Conservation (phyloP, 1,284 basidiomycete species). For the Calocybe gambosa region DNA sequence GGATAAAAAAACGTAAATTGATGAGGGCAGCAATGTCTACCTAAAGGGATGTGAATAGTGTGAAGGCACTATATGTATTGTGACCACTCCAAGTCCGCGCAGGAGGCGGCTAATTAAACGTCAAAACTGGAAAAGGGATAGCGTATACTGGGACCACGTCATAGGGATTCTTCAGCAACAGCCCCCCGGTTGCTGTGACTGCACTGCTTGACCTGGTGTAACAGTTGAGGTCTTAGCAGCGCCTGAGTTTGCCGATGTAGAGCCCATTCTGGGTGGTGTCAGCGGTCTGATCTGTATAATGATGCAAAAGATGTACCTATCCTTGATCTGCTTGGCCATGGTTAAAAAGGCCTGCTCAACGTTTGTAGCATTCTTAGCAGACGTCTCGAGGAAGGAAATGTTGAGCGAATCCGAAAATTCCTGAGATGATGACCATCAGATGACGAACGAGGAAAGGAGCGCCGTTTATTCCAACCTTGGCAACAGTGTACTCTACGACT, state of each 20-base stretch:
- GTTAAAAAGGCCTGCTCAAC: constrained; percentile 99
- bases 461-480: constrained; percentile 61
- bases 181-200: constrained; percentile 65
- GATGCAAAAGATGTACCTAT: constrained; percentile 55
- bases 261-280: constrained; percentile 57
- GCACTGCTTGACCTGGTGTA: constrained; percentile 71
- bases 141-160: constrained; percentile 4
- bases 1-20: constrained; percentile 7
- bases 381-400: constrained; percentile 98
- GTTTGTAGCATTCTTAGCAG: constrained; percentile 97
- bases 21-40: constrained; percentile 19
- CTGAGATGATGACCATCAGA: constrained; percentile 31
- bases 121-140: constrained; percentile 5
- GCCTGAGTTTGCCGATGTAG: constrained; percentile 63
- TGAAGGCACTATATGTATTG: constrained; percentile 20
- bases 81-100: constrained; percentile 14
- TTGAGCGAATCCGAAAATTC: constrained; percentile 95
- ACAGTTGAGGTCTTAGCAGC: constrained; percentile 65
- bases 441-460: neutral
- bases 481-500: constrained; percentile 95
- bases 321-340: constrained; percentile 99
- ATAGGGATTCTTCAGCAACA: constrained; percentile 53
- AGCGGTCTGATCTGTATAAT: neutral
- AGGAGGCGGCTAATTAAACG: constrained; percentile 10
- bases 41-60: constrained; percentile 18